Conservation (phyloP, 352 stramenopile genomes). For the Phytopythium vexans region DNA sequence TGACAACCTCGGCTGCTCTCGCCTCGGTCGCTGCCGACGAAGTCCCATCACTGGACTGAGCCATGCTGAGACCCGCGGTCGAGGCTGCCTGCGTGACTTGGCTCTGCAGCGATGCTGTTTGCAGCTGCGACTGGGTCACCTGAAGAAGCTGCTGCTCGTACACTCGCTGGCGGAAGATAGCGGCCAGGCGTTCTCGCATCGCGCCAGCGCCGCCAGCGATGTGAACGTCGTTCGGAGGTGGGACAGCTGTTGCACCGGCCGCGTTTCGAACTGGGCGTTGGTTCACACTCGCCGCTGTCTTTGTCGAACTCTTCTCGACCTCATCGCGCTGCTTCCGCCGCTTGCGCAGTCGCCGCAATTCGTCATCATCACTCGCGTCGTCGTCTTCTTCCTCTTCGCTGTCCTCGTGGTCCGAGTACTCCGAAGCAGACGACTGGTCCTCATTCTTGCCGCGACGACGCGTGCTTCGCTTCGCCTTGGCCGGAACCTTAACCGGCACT, state of each 20-base stretch:
- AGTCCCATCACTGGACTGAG: not conserved
- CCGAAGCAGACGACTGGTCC: slow-evolving; percentile 3
- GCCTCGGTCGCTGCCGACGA: slow-evolving; percentile 2
- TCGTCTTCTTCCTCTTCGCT: slow-evolving; percentile 20
- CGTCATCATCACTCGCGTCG: slow-evolving; percentile 14
- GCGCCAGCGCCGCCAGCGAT: slow-evolving; percentile 3
- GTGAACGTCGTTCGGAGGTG: not conserved
- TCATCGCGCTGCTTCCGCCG: slow-evolving; percentile 2
- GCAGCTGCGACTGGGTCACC: slow-evolving; percentile 15
- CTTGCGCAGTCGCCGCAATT: slow-evolving; percentile 10
- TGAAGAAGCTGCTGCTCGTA: slow-evolving; percentile 44
- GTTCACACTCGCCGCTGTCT: not conserved
- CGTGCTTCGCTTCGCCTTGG: not conserved
- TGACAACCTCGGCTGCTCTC: slow-evolving; percentile 8
- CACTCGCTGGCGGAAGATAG: slow-evolving; percentile 60
- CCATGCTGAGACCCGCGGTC: not conserved
- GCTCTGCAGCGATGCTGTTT: slow-evolving; percentile 25
- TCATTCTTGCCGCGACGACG: not conserved
- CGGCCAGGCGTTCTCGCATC: slow-evolving; percentile 48
- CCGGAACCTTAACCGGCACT: too few species aligned
- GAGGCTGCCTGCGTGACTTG: slow-evolving; percentile 9
- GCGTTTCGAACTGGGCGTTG: too few species aligned
- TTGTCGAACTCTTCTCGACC: slow-evolving; percentile 6
- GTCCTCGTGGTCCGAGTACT: slow-evolving; percentile 12
- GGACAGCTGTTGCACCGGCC: not conserved